A percentile compares a stretch with the other conserved stretches of the same genome.
Conservation (phyloP, 2,329 filamentous ascomycete species). For the Stachybotrys elegans region DNA sequence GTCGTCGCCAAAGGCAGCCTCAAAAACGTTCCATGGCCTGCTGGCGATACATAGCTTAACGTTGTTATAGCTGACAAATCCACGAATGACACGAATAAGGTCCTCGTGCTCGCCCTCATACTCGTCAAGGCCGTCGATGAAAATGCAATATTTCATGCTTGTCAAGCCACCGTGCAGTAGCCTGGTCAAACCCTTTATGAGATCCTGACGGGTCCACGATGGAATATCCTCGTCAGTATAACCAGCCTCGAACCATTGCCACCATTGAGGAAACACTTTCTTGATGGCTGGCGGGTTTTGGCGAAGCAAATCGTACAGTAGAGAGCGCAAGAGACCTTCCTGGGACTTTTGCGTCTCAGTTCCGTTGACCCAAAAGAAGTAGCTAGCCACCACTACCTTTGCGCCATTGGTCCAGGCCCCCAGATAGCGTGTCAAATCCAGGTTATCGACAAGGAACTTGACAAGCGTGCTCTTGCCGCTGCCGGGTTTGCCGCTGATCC, state of each 20-base stretch:
- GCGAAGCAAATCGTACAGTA: constrained; percentile 23
- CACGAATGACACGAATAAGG: constrained; percentile 5
- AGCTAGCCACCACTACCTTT: constrained; percentile 45
- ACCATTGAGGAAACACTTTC: not conserved
- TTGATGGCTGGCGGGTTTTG: constrained; percentile 12
- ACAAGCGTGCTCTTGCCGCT: not conserved
- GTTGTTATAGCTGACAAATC: constrained; percentile 1
- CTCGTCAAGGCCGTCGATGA: constrained; percentile 21
- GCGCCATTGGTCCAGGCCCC: constrained; percentile 42
- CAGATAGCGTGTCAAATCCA: not conserved
- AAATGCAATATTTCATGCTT: constrained; percentile 11
- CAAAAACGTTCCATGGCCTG: constrained; percentile 18
- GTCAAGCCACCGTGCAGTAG: not conserved
- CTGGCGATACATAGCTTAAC: constrained; percentile 26
- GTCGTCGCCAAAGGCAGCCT: constrained; percentile 9
- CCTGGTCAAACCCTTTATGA: not conserved
- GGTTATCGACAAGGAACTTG: not conserved
- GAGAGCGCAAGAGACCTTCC: constrained; percentile 24
- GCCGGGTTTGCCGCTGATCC: not conserved
- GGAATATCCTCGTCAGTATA: not conserved
- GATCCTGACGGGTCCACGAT: not conserved
- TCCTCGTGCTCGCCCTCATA: constrained; percentile 9
- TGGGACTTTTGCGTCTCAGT: constrained; percentile 24
- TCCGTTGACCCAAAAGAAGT: constrained; percentile 42
- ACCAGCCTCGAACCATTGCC: not conserved